A percentile compares a stretch with the other conserved stretches of the same genome.
These are phyloP conservation scores for Globisporangium irregulare DNA, from an alignment of 352 stramenopile genomes.

Conservation along the genomic window DNA sequence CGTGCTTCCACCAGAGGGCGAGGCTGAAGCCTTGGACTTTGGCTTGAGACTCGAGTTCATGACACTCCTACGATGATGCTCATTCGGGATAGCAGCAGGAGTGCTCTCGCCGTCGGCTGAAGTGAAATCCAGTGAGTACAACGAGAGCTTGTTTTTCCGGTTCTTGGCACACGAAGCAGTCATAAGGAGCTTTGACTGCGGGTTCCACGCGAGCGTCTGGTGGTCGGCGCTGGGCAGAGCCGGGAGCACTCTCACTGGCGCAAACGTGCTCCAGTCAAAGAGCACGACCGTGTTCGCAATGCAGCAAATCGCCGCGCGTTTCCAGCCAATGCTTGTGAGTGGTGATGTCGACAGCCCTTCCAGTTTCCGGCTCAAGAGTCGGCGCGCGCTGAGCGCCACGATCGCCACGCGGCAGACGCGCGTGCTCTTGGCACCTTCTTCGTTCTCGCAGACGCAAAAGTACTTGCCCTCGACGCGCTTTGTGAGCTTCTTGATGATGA, in stretches of 20 bases:
- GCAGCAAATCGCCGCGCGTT: constrained; percentile 19
- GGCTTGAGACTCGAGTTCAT: constrained; percentile 1
- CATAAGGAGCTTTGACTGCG: constrained; percentile 26
- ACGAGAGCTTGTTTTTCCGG: constrained; percentile 17
- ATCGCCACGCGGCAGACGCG: constrained; percentile 32
- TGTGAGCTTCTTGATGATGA: constrained; percentile 38
- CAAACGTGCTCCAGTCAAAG: constrained; percentile 25
- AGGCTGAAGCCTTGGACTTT: constrained; percentile 3
- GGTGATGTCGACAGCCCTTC: constrained; percentile 24
- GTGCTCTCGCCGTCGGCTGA: not conserved
- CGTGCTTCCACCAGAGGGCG: not conserved
- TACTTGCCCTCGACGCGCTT: constrained; percentile 51
- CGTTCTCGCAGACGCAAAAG: constrained; percentile 60
- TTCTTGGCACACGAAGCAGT: constrained; percentile 10
- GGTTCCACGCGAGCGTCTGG: constrained; percentile 20
- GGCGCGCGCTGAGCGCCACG: constrained; percentile 22
- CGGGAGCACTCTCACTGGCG: constrained; percentile 8
- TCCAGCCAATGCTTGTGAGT: constrained; percentile 16
- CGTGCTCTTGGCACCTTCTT: constrained; percentile 43
- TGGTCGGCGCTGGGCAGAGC: constrained; percentile 11
- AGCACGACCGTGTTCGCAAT: constrained; percentile 18
- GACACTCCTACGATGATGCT: not conserved
- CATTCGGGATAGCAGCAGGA: not conserved
- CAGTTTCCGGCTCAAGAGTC: constrained; percentile 27
- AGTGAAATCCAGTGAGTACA: constrained; percentile 27